Base-by-base conservation (phyloP, 2,329 filamentous ascomycete genomes). In the Aspergillaceae sp. region DNA sequence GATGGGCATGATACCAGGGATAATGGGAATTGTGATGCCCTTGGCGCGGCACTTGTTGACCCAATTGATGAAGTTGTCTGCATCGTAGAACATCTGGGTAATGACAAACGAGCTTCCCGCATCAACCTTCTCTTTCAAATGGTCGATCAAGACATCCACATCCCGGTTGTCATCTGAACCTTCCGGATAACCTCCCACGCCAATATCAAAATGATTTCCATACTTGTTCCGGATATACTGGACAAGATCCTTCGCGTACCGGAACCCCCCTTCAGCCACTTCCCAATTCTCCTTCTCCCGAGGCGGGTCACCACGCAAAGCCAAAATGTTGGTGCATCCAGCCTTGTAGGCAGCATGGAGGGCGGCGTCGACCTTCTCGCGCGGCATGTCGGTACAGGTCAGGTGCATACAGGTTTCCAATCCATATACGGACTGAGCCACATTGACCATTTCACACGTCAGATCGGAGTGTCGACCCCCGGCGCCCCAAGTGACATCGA, bases 61-160 rank as follows among this genome's bases (percentile, higher is more conserved):
- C 92, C 92, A 98, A 44, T 83, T 79, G 45, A 97, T 70, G 69
- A 98, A 98, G 63, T 92, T 91, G 61, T 98, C 91, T 42, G 82
- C 90, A 61, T 98, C 91, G 74, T 98, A 98, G 71, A 97, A 97
- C 92, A 98, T 98, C 72, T 98, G 92, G 0, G 92, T 97, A 45
- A 98, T 87, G 53, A 98, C 86, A 65, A 97, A 98, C 5, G 86
- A 84, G 51, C 85, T 90, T 43, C 92, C 92, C 48, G 87, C 87
- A 64, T 98, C 92, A 32, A 97, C 84, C 74, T 98, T 98, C 68
- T 97, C 86, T 73, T 97, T 97, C 61, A 98, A 71, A 66, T 97
- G 92, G 53, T 92, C 84, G 52, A 98, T 80, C 59, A 98, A 77
- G 49, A 80, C 70, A 41, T 95, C 89, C 44, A 88, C 84, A 60